phyloP scores from a whole-genome alignment of 106 monocot genomes.

The Ottelia alismoides region DNA sequence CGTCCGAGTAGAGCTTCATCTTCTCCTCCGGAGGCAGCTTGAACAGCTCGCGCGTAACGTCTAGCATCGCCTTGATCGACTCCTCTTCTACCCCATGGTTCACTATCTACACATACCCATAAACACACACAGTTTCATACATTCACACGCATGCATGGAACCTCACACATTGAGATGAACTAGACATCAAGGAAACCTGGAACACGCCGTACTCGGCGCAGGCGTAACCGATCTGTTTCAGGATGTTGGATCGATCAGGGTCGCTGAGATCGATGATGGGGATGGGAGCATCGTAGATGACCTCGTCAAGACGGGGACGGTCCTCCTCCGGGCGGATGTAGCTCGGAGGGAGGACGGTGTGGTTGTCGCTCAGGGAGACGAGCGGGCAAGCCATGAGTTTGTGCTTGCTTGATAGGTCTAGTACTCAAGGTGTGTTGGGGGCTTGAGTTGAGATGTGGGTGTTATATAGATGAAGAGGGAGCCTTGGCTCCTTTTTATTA shows the following conservation, averaged over 20 bases:
- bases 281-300: constrained; percentile 36
- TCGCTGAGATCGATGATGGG: constrained; percentile 59
- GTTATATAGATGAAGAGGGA: no score
- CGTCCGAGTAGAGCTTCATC: constrained; percentile 53
- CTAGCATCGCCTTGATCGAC: constrained; percentile 23
- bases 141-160: no score
- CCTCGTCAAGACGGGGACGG: constrained; percentile 43
- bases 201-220: constrained; percentile 71
- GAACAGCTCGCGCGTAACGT: constrained; percentile 43
- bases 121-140: no score
- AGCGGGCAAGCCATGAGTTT: no score
- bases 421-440: no score
- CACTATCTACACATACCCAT: no score
- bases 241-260: constrained; percentile 16
- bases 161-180: no score
- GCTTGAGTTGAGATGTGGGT: no score
- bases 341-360: constrained; percentile 42
- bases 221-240: constrained; percentile 30
- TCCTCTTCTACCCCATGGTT: constrained; percentile 43
- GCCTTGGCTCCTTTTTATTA: no score
- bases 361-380: no score
- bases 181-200: no score
- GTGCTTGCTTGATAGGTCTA: no score
- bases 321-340: constrained; percentile 61
- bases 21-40: constrained; percentile 46